phyloP scores from a whole-genome alignment of 306 rosid species.

The Lathyrus aphaca region DNA sequence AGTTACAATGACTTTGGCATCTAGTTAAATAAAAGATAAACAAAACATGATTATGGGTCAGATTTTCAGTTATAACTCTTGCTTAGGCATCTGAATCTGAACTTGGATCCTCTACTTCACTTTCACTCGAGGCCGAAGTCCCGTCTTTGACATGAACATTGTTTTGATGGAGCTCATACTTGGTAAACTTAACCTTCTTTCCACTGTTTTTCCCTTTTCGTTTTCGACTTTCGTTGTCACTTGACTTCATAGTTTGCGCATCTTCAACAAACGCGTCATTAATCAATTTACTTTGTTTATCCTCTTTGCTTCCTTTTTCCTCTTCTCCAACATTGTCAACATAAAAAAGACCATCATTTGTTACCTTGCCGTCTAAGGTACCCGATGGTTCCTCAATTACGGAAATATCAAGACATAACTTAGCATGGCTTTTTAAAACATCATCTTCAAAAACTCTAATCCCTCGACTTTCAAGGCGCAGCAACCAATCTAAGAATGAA shows the following conservation, averaged over 20 bases:
- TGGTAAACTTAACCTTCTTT: conserved; percentile 56
- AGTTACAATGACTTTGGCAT: no score
- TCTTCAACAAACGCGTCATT: conserved; percentile 61
- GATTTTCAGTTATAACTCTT: no score
- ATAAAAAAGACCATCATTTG: conserved; percentile 58
- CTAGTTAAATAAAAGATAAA: no score
- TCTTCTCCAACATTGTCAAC: conserved; percentile 59
- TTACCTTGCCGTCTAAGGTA: conserved; percentile 44
- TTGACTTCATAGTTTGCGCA: conserved; percentile 54
- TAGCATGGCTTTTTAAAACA: conserved; percentile 43
- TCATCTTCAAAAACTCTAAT: conserved; percentile 63
- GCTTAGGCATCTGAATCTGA: conserved; percentile 56
- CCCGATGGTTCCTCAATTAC: conserved; percentile 31
- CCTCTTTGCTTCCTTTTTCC: conserved; percentile 41
- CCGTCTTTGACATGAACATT: conserved; percentile 36
- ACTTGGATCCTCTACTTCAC: conserved; percentile 66
- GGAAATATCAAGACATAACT: conserved; percentile 41
- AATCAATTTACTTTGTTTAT: conserved; percentile 41
- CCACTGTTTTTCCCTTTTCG: conserved; percentile 47
- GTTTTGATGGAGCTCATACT: conserved; percentile 48
- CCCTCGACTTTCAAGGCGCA: conserved; percentile 68
- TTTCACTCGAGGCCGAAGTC: conserved; percentile 45
- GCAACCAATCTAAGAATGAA: conserved; percentile 63
- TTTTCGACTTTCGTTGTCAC: conserved; percentile 49
- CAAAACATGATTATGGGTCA: conserved; percentile 13